A percentile compares a stretch with the other conserved stretches of the same genome.
Evolutionary conservation across 495 filamentous ascomycete species (phyloP).

Genomic region (Alectoria sarmentosa): DNA sequence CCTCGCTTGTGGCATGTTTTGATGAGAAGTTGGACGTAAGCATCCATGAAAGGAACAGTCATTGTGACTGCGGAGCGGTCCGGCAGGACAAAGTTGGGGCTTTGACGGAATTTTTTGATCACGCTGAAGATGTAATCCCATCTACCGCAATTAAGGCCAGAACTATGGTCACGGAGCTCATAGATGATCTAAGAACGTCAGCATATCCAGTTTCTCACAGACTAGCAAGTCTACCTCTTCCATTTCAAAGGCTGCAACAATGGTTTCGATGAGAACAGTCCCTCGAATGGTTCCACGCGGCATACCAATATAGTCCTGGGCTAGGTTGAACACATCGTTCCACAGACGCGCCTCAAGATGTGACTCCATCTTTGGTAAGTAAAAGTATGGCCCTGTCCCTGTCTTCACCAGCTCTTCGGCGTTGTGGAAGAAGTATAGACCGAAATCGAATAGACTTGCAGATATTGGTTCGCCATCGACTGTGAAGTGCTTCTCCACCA

Average conservation of each 20-base stretch:
- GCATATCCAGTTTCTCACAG: neutral
- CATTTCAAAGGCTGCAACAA: conserved; percentile 99
- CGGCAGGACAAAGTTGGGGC: conserved; percentile 86
- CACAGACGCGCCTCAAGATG: conserved; percentile 95
- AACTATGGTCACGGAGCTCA: conserved; percentile 93
- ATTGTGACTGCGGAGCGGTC: conserved; percentile 91
- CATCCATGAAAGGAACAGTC: conserved; percentile 98
- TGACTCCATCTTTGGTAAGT: conserved; percentile 99
- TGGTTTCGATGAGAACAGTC: conserved; percentile 97
- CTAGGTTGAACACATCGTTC: conserved; percentile 98
- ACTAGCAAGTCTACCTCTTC: conserved; percentile 54
- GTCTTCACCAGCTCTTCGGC: conserved; percentile 78
- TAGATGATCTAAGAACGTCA: conserved; percentile 73
- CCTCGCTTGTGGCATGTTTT: conserved; percentile 94
- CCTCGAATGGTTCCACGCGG: conserved; percentile 87
- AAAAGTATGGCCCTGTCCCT: conserved; percentile 93
- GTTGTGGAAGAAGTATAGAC: conserved; percentile 99
- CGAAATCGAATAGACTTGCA: conserved; percentile 92
- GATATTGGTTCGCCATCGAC: conserved; percentile 95
- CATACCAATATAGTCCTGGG: conserved; percentile 87
- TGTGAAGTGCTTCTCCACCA: conserved; percentile 97
- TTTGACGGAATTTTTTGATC: conserved; percentile 99
- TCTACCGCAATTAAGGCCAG: conserved; percentile 94
- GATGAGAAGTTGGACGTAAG: conserved; percentile 93
- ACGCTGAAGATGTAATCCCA: conserved; percentile 99